Base-by-base conservation (phyloP, 805 yeast genomes). In the Grigorovia transvaalensis region DNA sequence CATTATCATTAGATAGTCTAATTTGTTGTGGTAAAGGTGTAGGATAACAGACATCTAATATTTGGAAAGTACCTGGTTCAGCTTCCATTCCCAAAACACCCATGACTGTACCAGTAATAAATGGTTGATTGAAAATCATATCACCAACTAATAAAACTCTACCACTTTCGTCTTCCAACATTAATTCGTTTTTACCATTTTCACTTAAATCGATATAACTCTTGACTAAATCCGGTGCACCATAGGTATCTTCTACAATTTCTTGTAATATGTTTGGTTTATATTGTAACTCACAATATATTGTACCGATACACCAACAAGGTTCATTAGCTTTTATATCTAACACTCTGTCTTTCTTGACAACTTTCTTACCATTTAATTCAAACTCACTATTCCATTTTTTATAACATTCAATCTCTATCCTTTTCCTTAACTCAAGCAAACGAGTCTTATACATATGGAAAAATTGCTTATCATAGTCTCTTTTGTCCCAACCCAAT, bases 121-220 rank as follows among this genome's bases (percentile, higher is more conserved):
- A 71, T 2, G 84, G 76, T 18, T 78, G 72, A 8, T 66, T 62
- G 49, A 72, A 71, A 45, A 85, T 74, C 35, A 82, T 66, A 17
- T 77, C 75, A 27, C 88, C 90, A 48, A 79, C 81, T 20, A 93
- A 69, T 35, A 80, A 65, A 7, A 95, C 83, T 49, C 99, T 74
- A 2, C 99, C 99, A 51, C 89, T 81, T 61, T 89, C 96, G 68
- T 93, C 99, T 66, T 93, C 98, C 40, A 93, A 65, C 83, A 82
- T 80, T 29, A 86, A 62, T 56, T 75, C 78, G 61, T 83, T 87
- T 15, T 38, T 38, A 15, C 15, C 15, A 15, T 78, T 65, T 6
- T 70, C 69, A 33, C 70, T 75, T 0, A 80, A 77, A 57, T 80
- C 84, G 9, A 75, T 70, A 54, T 84, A 84, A 30, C 80, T 71